Base-by-base conservation (phyloP, 805 yeast species). In the Sungouiella thailandica region DNA sequence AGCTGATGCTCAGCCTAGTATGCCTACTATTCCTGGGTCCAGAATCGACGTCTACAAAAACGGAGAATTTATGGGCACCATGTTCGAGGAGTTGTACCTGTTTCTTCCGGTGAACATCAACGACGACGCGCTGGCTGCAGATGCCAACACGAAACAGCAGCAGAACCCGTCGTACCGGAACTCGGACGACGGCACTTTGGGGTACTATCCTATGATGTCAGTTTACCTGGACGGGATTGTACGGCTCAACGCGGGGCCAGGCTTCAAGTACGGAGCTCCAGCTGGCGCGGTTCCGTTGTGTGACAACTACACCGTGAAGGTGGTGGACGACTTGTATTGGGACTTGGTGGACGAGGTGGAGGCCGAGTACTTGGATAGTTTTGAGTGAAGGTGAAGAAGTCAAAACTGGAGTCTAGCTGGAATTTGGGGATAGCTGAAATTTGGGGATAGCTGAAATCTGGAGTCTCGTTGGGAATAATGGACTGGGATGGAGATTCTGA, bases 191-290 rank as follows among this genome's bases (percentile, higher is more conserved):
- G 95, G 95, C 1, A 64, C 76, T 27, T 60, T 87, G 35, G 98
- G 97, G 0, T 93, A 93, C 54, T 93, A 80, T 58, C 97, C 98
- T 1, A 85, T 88, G 64, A 69, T 86, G 22, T 83, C 95, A 35
- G 83, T 83, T 17, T 93, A 76, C 53, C 77, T 76, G 44, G 82
- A 82, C 2, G 97, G 97, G 0, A 62, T 72, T 7, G 95, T 85
- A 4, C 65, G 73, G 39, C 55, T 90, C 36, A 78, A 83, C 42
- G 68, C 86, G 2, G 83, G 88, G 0, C 82, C 86, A 0, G 66
- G 77, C 9, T 72, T 88, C 46, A 65, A 67, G 40, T 66, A 47
- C 33, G 51, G 47, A 0, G 20, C 67, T 7, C 52, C 54, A 17
- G 50, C 44, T 6, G 52, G 49, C 0, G 70, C 78, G 1, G 67